Percentiles rank a stretch among this genome's conserved stretches.
phyloP scores from a whole-genome alignment of 164 flowering plant genomes.

The Taxillus chinensis region DNA sequence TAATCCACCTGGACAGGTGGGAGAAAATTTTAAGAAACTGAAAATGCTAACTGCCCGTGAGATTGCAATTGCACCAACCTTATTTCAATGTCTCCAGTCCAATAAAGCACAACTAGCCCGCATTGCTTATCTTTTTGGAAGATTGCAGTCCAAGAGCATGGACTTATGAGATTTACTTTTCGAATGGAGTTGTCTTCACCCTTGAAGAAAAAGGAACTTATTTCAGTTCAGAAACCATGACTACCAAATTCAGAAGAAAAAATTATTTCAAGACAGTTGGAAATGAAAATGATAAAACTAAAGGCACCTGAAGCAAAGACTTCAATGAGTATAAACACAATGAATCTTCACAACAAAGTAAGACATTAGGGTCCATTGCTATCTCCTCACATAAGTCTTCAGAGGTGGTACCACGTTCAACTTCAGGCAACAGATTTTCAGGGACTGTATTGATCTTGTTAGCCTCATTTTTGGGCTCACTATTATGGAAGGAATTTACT shows the following conservation, averaged over 20 bases:
- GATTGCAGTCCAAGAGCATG: conserved; percentile 30
- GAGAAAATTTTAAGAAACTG: too few species aligned
- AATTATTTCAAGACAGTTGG: neutral
- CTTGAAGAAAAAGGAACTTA: conserved; percentile 10
- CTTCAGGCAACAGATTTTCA: conserved; percentile 12
- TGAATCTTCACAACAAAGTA: conserved; percentile 20
- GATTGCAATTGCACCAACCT: conserved; percentile 23
- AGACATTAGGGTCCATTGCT: conserved; percentile 4
- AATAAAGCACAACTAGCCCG: conserved; percentile 23
- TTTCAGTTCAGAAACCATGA: conserved; percentile 1
- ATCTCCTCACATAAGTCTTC: conserved; percentile 8
- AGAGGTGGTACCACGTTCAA: conserved; percentile 8
- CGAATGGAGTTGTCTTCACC: conserved; percentile 12
- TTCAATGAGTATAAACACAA: conserved; percentile 14
- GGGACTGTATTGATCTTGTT: neutral
- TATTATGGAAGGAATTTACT: conserved; percentile 5
- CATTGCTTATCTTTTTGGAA: conserved; percentile 20
- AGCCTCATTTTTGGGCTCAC: conserved; percentile 12
- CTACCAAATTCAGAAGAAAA: neutral
- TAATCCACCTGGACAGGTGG: too few species aligned
- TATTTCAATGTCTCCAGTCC: conserved; percentile 34
- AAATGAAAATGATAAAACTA: neutral
- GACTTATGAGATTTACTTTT: conserved; percentile 23
- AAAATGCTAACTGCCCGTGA: too few species aligned
- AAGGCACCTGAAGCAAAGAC: conserved; percentile 19